Percentiles rank a stretch among this genome's conserved stretches.
phyloP scores from a whole-genome alignment of 1,284 basidiomycete species.

The Ganoderma meredithae region DNA sequence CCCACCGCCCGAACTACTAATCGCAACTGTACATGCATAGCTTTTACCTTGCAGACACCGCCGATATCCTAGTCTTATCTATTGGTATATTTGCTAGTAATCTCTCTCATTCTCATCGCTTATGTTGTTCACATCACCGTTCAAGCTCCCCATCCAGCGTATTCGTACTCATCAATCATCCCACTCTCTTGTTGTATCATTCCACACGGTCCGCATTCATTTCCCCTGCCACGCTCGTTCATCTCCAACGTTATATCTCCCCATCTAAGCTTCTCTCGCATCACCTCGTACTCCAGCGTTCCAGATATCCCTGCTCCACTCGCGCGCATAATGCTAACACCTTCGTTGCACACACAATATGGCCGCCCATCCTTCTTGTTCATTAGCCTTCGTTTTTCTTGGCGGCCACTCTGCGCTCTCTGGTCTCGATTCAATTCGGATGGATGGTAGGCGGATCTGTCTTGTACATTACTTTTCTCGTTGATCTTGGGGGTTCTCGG shows the following conservation, averaged over 20 bases:
- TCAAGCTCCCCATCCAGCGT: slow-evolving; percentile 10
- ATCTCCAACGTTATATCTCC: background rate
- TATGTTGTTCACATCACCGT: slow-evolving; percentile 22
- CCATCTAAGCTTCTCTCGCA: background rate
- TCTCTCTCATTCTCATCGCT: slow-evolving; percentile 13
- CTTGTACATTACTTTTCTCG: background rate
- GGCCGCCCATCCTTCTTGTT: background rate
- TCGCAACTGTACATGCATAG: slow-evolving; percentile 24
- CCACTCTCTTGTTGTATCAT: slow-evolving; percentile 31
- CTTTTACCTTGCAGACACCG: background rate
- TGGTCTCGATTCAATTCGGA: background rate
- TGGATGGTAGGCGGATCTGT: slow-evolving; percentile 3
- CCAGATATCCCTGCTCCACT: background rate
- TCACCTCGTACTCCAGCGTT: background rate
- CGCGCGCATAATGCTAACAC: slow-evolving; percentile 8
- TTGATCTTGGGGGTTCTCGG: background rate
- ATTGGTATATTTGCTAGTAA: slow-evolving; percentile 25
- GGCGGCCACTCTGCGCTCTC: background rate
- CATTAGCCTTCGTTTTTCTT: background rate
- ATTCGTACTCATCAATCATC: slow-evolving; percentile 25
- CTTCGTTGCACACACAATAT: slow-evolving; percentile 1
- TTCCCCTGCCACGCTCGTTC: background rate
- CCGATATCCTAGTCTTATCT: slow-evolving; percentile 2
- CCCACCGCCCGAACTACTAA: slow-evolving; percentile 51
- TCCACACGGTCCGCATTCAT: slow-evolving; percentile 9